These are phyloP conservation scores for Chrysoporthe puriensis DNA, from an alignment of 2,329 filamentous ascomycete genomes.

Conservation along the genomic window DNA sequence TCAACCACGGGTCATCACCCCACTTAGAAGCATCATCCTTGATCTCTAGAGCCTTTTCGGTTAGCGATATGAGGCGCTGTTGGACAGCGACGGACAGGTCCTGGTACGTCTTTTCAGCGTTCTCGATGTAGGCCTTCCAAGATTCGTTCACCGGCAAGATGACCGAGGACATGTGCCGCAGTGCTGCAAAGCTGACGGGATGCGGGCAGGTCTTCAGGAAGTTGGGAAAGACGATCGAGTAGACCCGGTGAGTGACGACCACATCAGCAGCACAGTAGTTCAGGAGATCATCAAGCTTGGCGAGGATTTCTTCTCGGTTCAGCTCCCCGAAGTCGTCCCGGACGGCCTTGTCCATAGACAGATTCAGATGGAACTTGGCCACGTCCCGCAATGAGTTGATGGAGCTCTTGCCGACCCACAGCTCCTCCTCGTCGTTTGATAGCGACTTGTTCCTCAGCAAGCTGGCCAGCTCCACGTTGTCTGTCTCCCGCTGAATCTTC, in stretches of 20 bases:
- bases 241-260: constrained; percentile 89
- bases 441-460: constrained; percentile 70
- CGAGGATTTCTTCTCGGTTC: constrained; percentile 70
- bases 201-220: constrained; percentile 92
- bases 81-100: constrained; percentile 77
- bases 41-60: constrained; percentile 75
- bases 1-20: constrained; percentile 83
- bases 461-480: constrained; percentile 70
- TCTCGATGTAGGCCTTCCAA: constrained; percentile 84
- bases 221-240: constrained; percentile 86
- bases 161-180: constrained; percentile 90
- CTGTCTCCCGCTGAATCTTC: constrained; percentile 72
- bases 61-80: constrained; percentile 71
- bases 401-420: constrained; percentile 94
- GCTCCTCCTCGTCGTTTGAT: constrained; percentile 84
- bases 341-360: constrained; percentile 86
- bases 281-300: constrained; percentile 78
- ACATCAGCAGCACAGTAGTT: constrained; percentile 97
- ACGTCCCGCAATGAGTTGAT: constrained; percentile 95
- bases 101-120: constrained; percentile 83
- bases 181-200: constrained; percentile 92
- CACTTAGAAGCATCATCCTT: constrained; percentile 73
- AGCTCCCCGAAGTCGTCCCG: constrained; percentile 86
- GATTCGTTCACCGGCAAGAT: constrained; percentile 87
- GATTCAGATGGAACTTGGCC: constrained; percentile 91